Base-by-base conservation (phyloP, 2,329 filamentous ascomycete species). In the Teratosphaeria zuluensis region DNA sequence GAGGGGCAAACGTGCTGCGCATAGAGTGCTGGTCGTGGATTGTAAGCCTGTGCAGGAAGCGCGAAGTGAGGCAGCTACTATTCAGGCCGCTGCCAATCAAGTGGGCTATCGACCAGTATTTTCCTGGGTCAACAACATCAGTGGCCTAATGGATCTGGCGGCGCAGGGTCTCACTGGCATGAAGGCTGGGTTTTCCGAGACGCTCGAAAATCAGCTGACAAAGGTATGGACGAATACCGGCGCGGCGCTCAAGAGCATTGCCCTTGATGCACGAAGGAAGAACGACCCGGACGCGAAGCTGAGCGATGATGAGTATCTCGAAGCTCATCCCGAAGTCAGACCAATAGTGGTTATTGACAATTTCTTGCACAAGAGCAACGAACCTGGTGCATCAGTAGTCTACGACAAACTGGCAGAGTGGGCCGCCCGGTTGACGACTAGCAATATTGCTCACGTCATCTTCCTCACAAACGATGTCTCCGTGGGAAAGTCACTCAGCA, bases 21-120 rank as follows among this genome's bases (percentile, higher is more conserved):
- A 84, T 63, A 85, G 95, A 63, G 90, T 92, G 53, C 77, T 97
- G 2, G 78, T 95, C 3, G 83, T 97, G 52, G 94, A 99, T 74
- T 97, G 92, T 77, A 96, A 95, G 71, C 88, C 89, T 1, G 89
- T 97, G 11, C 87, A 92, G 60, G 92, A 97, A 73, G 91, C 92
- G 1, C 84, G 89, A 57, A 92, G 94, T 4, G 94, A 99, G 69
- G 86, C 86, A 7, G 84, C 86, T 2, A 96, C 89, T 0, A 96
- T 99, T 67, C 84, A 84, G 61, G 85, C 87, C 48, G 85, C 94
- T 5, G 94, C 92, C 0, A 76, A 79, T 1, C 84, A 92, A 63
- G 92, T 97, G 54, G 92, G 94, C 8, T 97, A 96, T 70, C 81
- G 89, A 8, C 94, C 94, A 0, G 85, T 99, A 0, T 99, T 99